phyloP scores from a whole-genome alignment of 768 basidiomycete genomes.

The Pisolithus orientalis region DNA sequence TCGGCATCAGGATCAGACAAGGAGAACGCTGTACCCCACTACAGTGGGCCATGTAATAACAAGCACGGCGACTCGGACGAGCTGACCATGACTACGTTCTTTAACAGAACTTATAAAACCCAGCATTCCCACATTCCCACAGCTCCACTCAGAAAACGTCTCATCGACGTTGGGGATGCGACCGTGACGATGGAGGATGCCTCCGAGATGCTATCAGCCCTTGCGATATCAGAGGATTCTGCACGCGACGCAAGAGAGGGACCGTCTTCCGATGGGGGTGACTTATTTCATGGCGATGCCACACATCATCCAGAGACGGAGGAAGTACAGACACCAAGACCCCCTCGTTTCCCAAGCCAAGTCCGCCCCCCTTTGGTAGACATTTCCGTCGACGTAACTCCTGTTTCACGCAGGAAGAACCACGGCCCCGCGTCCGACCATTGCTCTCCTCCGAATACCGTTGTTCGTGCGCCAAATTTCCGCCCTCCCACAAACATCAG shows the following conservation, averaged over 20 bases:
- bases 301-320: not conserved
- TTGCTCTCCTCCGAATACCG: conserved; percentile 1
- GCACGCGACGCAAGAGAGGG: not conserved
- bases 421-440: not conserved
- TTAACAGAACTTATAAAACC: conserved; percentile 21
- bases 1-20: conserved; percentile 13
- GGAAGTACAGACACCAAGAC: conserved; percentile 2
- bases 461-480: not conserved
- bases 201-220: conserved; percentile 1
- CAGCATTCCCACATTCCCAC: conserved; percentile 7
- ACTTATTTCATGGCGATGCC: not conserved
- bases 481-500: conserved; percentile 8
- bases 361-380: conserved; percentile 8
- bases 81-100: conserved; percentile 30
- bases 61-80: conserved; percentile 23
- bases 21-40: conserved; percentile 9
- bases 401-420: conserved; percentile 7
- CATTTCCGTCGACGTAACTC: conserved; percentile 10
- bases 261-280: not conserved
- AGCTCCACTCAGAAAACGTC: conserved; percentile 18
- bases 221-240: conserved; percentile 5
- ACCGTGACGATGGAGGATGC: conserved; percentile 11
- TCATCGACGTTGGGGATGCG: conserved; percentile 25
- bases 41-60: not conserved
- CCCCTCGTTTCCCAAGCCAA: not conserved